A percentile compares a stretch with the other conserved stretches of the same genome.
Evolutionary conservation across 805 yeast species (phyloP).

Genomic region (Komagataella ulmi): DNA sequence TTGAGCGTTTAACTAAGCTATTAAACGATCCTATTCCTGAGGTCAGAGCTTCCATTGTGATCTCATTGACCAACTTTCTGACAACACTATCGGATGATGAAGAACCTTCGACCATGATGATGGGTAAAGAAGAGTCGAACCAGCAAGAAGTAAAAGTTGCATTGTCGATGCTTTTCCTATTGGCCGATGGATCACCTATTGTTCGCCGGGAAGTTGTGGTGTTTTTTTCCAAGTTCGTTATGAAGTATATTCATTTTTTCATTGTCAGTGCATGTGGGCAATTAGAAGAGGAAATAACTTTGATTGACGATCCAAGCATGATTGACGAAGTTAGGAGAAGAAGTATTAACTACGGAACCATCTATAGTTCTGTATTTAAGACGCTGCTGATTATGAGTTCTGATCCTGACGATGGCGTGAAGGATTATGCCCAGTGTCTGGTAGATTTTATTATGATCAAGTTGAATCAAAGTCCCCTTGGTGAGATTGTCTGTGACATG

Average conservation of each 20-base stretch:
- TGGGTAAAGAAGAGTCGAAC: constrained; percentile 29
- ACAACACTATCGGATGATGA: constrained; percentile 30
- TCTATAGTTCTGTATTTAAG: constrained; percentile 81
- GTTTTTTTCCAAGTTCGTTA: constrained; percentile 62
- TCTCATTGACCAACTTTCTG: constrained; percentile 59
- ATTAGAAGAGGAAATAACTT: constrained; percentile 63
- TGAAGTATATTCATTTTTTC: constrained; percentile 59
- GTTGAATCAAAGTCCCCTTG: constrained; percentile 52
- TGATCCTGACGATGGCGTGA: constrained; percentile 81
- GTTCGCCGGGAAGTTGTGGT: constrained; percentile 78
- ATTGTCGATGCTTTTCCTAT: constrained; percentile 46
- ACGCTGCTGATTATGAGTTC: constrained; percentile 65
- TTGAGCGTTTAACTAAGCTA: constrained; percentile 40
- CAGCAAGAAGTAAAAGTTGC: constrained; percentile 64
- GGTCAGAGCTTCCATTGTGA: constrained; percentile 73
- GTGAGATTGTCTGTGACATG: constrained; percentile 52
- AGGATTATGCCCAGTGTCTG: constrained; percentile 54
- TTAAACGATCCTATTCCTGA: constrained; percentile 90
- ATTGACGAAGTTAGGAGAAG: constrained; percentile 52
- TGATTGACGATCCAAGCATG: constrained; percentile 45
- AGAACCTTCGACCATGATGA: constrained; percentile 2
- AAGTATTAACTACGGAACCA: constrained; percentile 77
- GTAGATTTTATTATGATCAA: constrained; percentile 60
- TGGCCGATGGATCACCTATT: constrained; percentile 81
- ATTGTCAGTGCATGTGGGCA: constrained; percentile 80